Base-by-base conservation (phyloP, 106 monocot species). In the Agapanthus africanus region DNA sequence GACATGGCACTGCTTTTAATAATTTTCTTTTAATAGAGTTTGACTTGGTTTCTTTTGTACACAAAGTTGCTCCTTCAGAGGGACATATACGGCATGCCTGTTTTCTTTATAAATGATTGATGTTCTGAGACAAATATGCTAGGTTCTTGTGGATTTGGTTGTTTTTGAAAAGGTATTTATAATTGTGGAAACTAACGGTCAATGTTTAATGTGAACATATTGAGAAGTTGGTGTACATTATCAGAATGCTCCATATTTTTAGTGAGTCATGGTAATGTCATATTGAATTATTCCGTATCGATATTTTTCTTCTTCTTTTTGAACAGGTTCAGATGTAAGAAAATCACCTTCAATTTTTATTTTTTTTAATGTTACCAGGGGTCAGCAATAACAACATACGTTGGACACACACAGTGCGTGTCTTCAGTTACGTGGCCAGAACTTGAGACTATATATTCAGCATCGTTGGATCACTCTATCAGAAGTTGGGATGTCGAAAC, bases 391-490 rank as follows among this genome's bases (percentile, higher is more conserved):
- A 74, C 84, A 69, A 82, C 81, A 9, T 34, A 82, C 37, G 39
- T 71, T 51, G 88, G 81, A 2, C 88, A 88, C 40, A 82, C 82
- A 71, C 28, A 89, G 30, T 88, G 79, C 77, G 88, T 88, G 32
- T 84, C 88, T 74, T 73, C 79, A 52, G 79, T 88, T 59, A 74
- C 79, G 54, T 84, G 88, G 88, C 74, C 77, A 28, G 84, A 82
- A 60, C 13, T 18, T 69, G 37, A 85, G 41, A 79, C 71, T 41
- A 54, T 89, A 67, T 89, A 82, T 77, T 89, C 88, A 73, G 84
- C 79, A 34, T 89, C 88, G 26, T 84, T 82, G 84, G 88, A 89
- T 59, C 88, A 89, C 74, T 84, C 88, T 57, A 63, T 89, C 35
- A 82, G 84, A 72, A 74, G 39, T 71, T 84, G 88, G 88, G 84